Evolutionary conservation across 768 basidiomycete species (phyloP).

Genomic region (Leucosporidium scottii): DNA sequence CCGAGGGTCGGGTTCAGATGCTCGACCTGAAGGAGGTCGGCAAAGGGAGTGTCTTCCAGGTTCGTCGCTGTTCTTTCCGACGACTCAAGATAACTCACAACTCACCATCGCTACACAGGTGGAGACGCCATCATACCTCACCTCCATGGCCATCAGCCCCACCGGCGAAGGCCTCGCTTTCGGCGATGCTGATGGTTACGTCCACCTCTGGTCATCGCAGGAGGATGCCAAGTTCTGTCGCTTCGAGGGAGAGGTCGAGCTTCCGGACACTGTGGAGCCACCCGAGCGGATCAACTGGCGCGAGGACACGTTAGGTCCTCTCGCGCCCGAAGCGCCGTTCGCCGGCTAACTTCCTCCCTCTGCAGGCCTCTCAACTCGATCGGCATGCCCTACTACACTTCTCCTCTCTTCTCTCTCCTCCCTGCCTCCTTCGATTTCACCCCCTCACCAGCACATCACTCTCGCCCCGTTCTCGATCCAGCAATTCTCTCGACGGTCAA

Average conservation of each 20-base stretch:
- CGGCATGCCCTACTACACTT: slow-evolving; percentile 77
- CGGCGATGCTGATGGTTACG: slow-evolving; percentile 74
- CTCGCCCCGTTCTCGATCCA: slow-evolving; percentile 58
- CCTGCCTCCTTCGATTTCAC: slow-evolving; percentile 42
- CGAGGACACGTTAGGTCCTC: slow-evolving; percentile 60
- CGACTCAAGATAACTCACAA: too few relatives aligned
- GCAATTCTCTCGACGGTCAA: slow-evolving; percentile 72
- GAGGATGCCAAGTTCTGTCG: slow-evolving; percentile 70
- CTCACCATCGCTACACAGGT: too few relatives aligned
- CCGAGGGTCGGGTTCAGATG: slow-evolving; percentile 74
- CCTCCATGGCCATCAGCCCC: slow-evolving; percentile 70
- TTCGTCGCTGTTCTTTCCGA: slow-evolving; percentile 37
- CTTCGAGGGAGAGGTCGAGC: slow-evolving; percentile 76
- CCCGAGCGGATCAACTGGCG: slow-evolving; percentile 72
- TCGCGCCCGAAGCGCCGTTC: too few relatives aligned
- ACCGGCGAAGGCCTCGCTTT: slow-evolving; percentile 88
- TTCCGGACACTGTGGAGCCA: slow-evolving; percentile 67
- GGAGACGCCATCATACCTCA: slow-evolving; percentile 58
- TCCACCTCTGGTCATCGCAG: slow-evolving; percentile 69
- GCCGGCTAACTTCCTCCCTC: background rate
- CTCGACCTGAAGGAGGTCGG: slow-evolving; percentile 69
- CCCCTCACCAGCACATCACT: slow-evolving; percentile 6
- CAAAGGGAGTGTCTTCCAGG: slow-evolving; percentile 67
- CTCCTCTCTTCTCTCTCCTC: slow-evolving; percentile 63
- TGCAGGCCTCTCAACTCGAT: slow-evolving; percentile 75